Conservation (phyloP, 23 red algal genomes). For the Gracilaria gracilis region DNA sequence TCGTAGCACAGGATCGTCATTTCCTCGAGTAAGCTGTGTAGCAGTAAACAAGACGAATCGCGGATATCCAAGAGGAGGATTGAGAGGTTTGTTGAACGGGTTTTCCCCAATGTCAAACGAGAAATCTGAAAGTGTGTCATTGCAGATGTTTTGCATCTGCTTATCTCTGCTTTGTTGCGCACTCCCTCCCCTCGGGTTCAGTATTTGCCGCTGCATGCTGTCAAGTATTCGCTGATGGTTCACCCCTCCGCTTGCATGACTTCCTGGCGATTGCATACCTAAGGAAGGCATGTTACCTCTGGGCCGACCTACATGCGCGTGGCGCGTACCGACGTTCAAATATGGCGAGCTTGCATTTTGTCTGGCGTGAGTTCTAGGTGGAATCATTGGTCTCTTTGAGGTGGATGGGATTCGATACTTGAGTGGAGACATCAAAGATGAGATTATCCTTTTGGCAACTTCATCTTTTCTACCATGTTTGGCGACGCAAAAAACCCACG, state of each 20-base stretch:
- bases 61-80: slow-evolving; percentile 32
- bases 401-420: slow-evolving; percentile 1
- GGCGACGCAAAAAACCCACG: slow-evolving; percentile 50
- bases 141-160: slow-evolving; percentile 25
- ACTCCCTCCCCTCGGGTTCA: not conserved
- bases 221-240: not conserved
- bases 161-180: slow-evolving; percentile 7
- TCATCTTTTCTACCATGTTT: slow-evolving; percentile 61
- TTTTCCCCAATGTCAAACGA: slow-evolving; percentile 57
- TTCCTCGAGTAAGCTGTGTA: slow-evolving; percentile 31
- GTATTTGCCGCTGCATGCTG: slow-evolving; percentile 18
- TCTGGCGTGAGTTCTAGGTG: slow-evolving; percentile 12
- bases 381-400: slow-evolving; percentile 29
- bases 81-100: slow-evolving; percentile 53
- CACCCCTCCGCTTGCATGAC: not conserved
- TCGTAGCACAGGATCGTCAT: slow-evolving; percentile 35
- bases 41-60: slow-evolving; percentile 42
- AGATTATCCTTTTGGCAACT: slow-evolving; percentile 34
- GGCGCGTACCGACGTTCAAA: not conserved
- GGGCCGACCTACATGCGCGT: not conserved
- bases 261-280: not conserved
- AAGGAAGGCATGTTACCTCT: slow-evolving; percentile 15
- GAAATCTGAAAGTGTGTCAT: slow-evolving; percentile 29
- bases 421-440: slow-evolving; percentile 32
- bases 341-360: not conserved